Evolutionary conservation across 306 rosid genomes (phyloP).

Genomic region (Sicyos edulis): DNA sequence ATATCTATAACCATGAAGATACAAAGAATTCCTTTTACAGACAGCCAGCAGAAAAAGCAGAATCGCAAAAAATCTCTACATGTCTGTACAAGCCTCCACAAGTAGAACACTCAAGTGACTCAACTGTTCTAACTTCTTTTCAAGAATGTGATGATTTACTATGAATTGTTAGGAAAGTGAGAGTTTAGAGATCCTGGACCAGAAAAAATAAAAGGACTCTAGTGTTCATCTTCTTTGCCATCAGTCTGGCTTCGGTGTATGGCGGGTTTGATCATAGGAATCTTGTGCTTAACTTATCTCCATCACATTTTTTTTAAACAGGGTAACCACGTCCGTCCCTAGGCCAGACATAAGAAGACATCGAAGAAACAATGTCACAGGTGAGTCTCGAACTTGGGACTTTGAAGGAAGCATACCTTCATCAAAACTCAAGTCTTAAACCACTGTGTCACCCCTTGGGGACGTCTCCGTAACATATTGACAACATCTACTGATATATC

Average conservation of each 20-base stretch:
- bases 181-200: slow-evolving; percentile 8
- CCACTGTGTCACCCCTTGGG: too few relatives aligned
- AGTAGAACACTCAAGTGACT: background rate
- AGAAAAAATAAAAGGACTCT: background rate
- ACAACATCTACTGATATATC: too few relatives aligned
- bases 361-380: too few relatives aligned
- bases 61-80: slow-evolving; percentile 9
- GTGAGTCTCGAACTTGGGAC: too few relatives aligned
- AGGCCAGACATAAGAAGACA: too few relatives aligned
- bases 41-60: background rate
- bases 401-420: too few relatives aligned
- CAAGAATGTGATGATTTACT: background rate
- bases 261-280: slow-evolving; percentile 59
- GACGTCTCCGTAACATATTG: slow-evolving; percentile 46
- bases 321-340: too few relatives aligned
- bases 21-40: slow-evolving; percentile 3
- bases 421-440: too few relatives aligned
- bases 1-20: background rate
- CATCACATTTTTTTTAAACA: too few relatives aligned
- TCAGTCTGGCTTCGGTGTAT: slow-evolving; percentile 78
- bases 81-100: slow-evolving; percentile 16
- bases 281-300: slow-evolving; percentile 88
- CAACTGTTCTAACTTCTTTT: background rate
- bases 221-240: slow-evolving; percentile 54
- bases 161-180: background rate